Percentiles rank a stretch among this genome's conserved stretches.
Conservation (phyloP, 495 filamentous ascomycete species). For the Coniosporium apollinis region DNA sequence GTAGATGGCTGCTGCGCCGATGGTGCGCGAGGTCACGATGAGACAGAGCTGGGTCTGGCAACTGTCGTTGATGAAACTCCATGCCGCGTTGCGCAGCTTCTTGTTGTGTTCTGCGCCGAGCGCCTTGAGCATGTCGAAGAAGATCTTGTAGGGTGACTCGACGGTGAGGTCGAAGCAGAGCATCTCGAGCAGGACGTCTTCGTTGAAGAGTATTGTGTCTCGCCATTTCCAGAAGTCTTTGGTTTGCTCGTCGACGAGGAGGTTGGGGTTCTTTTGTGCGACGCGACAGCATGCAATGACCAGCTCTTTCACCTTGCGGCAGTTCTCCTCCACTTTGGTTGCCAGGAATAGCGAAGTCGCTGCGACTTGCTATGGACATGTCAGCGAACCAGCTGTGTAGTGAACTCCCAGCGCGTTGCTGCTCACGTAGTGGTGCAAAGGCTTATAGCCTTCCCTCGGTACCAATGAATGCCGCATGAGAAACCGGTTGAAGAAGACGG, state of each 20-base stretch:
- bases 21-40: slow-evolving; percentile 57
- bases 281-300: slow-evolving; percentile 86
- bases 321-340: slow-evolving; percentile 92
- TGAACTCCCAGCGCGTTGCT: slow-evolving; percentile 15
- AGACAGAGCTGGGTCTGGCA: slow-evolving; percentile 71
- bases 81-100: slow-evolving; percentile 61
- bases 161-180: slow-evolving; percentile 89
- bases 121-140: slow-evolving; percentile 59
- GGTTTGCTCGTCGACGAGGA: slow-evolving; percentile 80
- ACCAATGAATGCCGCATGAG: slow-evolving; percentile 78
- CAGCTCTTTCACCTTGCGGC: slow-evolving; percentile 81
- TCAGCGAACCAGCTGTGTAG: slow-evolving; percentile 5
- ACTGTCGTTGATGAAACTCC: slow-evolving; percentile 85
- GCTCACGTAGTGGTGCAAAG: slow-evolving; percentile 67
- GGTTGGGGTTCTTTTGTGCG: slow-evolving; percentile 77
- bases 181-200: slow-evolving; percentile 79
- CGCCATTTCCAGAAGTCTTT: slow-evolving; percentile 97
- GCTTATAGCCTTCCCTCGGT: slow-evolving; percentile 39
- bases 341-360: slow-evolving; percentile 84
- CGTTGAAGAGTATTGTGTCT: slow-evolving; percentile 76
- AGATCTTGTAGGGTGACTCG: slow-evolving; percentile 63
- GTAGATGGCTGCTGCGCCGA: slow-evolving; percentile 76
- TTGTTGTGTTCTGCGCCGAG: slow-evolving; percentile 57
- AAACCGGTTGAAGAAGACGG: slow-evolving; percentile 86
- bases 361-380: slow-evolving; percentile 38